These are phyloP conservation scores for Fistulifera solaris DNA, from an alignment of 108 stramenopile genomes.

Conservation along the genomic window DNA sequence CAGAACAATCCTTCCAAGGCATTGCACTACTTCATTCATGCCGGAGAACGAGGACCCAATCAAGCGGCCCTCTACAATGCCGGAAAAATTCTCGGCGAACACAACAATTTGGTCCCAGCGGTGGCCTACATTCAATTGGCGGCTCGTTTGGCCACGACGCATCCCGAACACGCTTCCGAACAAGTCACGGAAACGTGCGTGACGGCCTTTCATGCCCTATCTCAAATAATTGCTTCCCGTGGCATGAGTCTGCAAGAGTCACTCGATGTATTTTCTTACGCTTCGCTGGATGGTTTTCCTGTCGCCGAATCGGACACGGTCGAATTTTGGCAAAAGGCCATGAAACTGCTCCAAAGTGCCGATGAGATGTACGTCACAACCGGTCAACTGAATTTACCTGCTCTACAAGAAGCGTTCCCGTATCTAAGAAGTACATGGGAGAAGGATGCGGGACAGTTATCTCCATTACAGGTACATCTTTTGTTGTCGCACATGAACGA, in stretches of 20 bases:
- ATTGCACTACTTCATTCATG: slow-evolving; percentile 17
- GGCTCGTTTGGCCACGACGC: slow-evolving; percentile 7
- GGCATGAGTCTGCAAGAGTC: slow-evolving; percentile 1
- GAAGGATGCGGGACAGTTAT: slow-evolving; percentile 4
- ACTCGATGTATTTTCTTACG: slow-evolving; percentile 9
- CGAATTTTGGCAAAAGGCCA: slow-evolving; percentile 7
- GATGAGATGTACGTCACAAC: slow-evolving; percentile 3
- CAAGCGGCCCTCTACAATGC: slow-evolving; percentile 27
- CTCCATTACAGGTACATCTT: slow-evolving; percentile 10
- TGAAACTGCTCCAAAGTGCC: slow-evolving; percentile 1
- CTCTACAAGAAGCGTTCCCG: not conserved
- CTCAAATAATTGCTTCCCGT: not conserved
- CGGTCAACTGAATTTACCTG: not conserved
- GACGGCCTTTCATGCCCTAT: slow-evolving; percentile 7
- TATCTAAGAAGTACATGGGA: slow-evolving; percentile 4
- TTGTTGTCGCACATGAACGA: slow-evolving; percentile 10
- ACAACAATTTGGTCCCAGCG: slow-evolving; percentile 17
- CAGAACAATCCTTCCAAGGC: not conserved
- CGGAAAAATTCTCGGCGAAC: slow-evolving; percentile 15
- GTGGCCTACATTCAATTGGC: slow-evolving; percentile 22
- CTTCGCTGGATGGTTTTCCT: slow-evolving; percentile 2
- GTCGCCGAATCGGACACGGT: not conserved
- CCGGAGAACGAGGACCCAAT: slow-evolving; percentile 25
- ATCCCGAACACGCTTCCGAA: slow-evolving; percentile 7
- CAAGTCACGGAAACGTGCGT: not conserved